A percentile compares a stretch with the other conserved stretches of the same genome.
phyloP scores from a whole-genome alignment of 345 rosid species.

The Balakata baccata region DNA sequence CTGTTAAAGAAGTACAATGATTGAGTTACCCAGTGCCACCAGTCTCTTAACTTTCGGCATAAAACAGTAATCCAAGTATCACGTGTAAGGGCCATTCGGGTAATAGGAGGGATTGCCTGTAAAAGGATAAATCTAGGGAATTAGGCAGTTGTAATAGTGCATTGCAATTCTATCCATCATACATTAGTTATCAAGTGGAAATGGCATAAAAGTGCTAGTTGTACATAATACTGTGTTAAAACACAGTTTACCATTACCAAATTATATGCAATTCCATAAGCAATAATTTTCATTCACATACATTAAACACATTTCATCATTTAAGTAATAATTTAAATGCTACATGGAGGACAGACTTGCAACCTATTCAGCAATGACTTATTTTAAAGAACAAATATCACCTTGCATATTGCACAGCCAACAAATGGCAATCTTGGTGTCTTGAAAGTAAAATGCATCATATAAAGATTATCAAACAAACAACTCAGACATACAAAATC shows the following conservation, averaged over 20 bases:
- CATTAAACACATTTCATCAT: neutral
- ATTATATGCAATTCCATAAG: neutral
- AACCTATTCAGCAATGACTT: neutral
- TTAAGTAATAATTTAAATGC: neutral
- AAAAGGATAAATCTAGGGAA: slow-evolving; percentile 18
- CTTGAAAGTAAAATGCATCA: neutral
- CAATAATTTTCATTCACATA: neutral
- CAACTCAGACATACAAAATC: neutral
- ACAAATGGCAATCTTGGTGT: slow-evolving; percentile 1
- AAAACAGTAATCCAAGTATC: slow-evolving; percentile 98
- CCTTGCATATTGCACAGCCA: neutral
- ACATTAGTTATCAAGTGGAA: neutral
- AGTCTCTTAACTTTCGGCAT: slow-evolving; percentile 95
- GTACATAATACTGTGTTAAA: neutral
- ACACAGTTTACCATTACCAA: neutral
- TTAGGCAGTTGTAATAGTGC: slow-evolving; percentile 4
- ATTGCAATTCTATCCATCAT: neutral
- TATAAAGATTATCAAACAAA: neutral
- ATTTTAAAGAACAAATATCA: neutral
- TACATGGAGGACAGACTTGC: neutral
- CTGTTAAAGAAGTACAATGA: slow-evolving; percentile 23
- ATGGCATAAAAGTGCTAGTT: neutral
- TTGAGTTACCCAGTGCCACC: slow-evolving; percentile 97
- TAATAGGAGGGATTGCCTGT: slow-evolving; percentile 88
- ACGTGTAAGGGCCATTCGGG: slow-evolving; percentile 92